These are phyloP conservation scores for Cyclotella distinguenda DNA, from an alignment of 108 stramenopile genomes.

Conservation along the genomic window DNA sequence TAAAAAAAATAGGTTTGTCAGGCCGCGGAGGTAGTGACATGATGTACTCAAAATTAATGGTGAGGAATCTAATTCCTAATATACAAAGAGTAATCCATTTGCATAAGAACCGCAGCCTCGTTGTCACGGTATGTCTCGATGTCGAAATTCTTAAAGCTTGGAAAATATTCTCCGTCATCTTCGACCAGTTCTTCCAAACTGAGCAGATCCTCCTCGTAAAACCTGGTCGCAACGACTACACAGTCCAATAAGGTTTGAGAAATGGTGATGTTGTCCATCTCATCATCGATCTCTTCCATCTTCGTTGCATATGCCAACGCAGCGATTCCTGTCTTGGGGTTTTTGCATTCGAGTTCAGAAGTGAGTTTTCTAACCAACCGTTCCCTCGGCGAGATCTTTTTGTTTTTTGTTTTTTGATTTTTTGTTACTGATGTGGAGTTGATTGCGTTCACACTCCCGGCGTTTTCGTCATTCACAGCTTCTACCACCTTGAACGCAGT, in stretches of 20 bases:
- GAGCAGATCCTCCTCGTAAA: slow-evolving; percentile 67
- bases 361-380: slow-evolving; percentile 59
- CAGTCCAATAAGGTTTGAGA: slow-evolving; percentile 75
- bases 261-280: slow-evolving; percentile 55
- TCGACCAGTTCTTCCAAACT: slow-evolving; percentile 48
- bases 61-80: slow-evolving; percentile 25
- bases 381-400: slow-evolving; percentile 47
- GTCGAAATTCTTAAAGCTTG: slow-evolving; percentile 53
- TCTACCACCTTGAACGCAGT: slow-evolving; percentile 38
- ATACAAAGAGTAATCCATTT: slow-evolving; percentile 78
- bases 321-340: slow-evolving; percentile 68
- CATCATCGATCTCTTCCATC: slow-evolving; percentile 72
- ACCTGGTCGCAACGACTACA: slow-evolving; percentile 66
- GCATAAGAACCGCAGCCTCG: slow-evolving; percentile 69
- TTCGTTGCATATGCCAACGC: slow-evolving; percentile 57
- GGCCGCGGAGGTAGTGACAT: no score
- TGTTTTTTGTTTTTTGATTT: slow-evolving; percentile 32
- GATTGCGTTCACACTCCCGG: slow-evolving; percentile 17
- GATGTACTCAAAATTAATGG: no score
- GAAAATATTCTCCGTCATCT: slow-evolving; percentile 43
- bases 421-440: slow-evolving; percentile 21
- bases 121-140: slow-evolving; percentile 64
- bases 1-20: not conserved
- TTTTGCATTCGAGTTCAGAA: slow-evolving; percentile 55
- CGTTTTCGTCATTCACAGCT: slow-evolving; percentile 40